These are phyloP conservation scores for Fibroporia radiculosa DNA, from an alignment of 768 basidiomycete genomes.

Conservation along the genomic window DNA sequence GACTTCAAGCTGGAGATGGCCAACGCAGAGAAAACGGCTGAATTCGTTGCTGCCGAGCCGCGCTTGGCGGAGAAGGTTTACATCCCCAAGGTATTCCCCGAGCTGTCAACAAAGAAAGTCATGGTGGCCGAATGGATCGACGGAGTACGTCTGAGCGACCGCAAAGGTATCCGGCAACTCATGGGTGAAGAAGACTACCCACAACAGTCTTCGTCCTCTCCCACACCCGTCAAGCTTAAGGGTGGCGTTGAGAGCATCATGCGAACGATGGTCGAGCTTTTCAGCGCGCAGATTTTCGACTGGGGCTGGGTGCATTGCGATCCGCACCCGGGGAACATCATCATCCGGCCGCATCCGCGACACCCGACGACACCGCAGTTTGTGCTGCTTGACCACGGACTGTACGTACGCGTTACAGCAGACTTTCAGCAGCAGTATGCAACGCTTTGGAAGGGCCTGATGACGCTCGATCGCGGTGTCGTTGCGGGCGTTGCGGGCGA, in stretches of 20 bases:
- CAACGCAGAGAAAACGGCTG: conserved; percentile 66
- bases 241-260: conserved; percentile 64
- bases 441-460: conserved; percentile 62
- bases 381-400: conserved; percentile 87
- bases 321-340: conserved; percentile 72
- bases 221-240: conserved; percentile 28
- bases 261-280: conserved; percentile 82
- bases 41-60: conserved; percentile 63
- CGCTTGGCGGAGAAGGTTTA: conserved; percentile 62
- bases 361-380: conserved; percentile 45
- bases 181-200: conserved; percentile 39
- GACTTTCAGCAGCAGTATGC: conserved; percentile 73
- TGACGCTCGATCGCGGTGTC: conserved; percentile 45
- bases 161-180: conserved; percentile 43
- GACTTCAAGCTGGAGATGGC: conserved; percentile 75
- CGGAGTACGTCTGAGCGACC: conserved; percentile 65
- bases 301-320: conserved; percentile 89
- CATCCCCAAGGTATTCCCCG: conserved; percentile 69
- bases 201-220: not conserved
- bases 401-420: conserved; percentile 70
- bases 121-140: conserved; percentile 85
- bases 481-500: conserved; percentile 42
- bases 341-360: conserved; percentile 52
- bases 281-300: conserved; percentile 84
- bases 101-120: conserved; percentile 67